These are phyloP conservation scores for barrel medic (Medicago truncatula) DNA, from an alignment of 306 rosid species.

Conservation along the genomic window DNA sequence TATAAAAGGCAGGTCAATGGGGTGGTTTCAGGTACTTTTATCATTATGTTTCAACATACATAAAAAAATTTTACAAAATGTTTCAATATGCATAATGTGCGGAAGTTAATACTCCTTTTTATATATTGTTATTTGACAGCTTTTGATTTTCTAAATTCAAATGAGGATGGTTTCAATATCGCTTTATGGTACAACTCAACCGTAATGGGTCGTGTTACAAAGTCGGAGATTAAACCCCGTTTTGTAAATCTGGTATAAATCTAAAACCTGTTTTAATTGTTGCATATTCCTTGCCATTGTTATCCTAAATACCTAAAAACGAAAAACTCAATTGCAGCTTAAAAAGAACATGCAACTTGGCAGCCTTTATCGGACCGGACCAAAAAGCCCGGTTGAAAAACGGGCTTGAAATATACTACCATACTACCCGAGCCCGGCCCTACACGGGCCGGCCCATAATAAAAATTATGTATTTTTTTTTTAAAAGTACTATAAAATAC, in stretches of 20 bases:
- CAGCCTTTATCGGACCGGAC: no score
- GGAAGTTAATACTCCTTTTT: conserved; percentile 40
- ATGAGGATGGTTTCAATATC: conserved; percentile 55
- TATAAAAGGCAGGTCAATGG: conserved; percentile 47
- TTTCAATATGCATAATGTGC: not conserved
- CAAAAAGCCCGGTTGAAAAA: no score
- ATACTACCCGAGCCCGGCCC: no score
- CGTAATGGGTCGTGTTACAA: conserved; percentile 28
- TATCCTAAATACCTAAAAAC: conserved; percentile 25
- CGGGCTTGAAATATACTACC: no score
- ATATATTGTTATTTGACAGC: conserved; percentile 55
- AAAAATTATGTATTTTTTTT: no score
- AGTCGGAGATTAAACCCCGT: conserved; percentile 63
- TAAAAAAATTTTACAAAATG: no score
- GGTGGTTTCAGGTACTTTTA: conserved; percentile 61
- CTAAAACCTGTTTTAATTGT: conserved; percentile 23
- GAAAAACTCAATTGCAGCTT: conserved; percentile 10
- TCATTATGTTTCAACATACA: conserved; percentile 6
- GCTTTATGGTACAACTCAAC: conserved; percentile 76
- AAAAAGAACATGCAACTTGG: conserved; percentile 24
- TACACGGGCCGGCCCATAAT: no score
- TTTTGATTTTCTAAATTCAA: conserved; percentile 75
- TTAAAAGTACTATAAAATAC: no score
- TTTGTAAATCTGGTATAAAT: conserved; percentile 71
- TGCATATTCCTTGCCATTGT: conserved; percentile 20